Conservation (phyloP, 371 early-diverging fungal species). For the Apophysomyces elegans region DNA sequence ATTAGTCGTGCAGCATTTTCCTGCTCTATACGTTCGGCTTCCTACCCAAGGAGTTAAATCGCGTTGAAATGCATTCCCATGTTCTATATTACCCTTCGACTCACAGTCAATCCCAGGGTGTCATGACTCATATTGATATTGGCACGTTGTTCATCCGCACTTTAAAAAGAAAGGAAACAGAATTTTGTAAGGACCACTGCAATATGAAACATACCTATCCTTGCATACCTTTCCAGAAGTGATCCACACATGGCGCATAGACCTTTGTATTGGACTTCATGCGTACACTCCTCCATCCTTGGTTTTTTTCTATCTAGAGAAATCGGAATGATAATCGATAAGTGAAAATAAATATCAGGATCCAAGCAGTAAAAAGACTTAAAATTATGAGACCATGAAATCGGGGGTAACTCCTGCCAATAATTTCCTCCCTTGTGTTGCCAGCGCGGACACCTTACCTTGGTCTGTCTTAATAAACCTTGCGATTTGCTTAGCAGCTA, state of each 20-base stretch:
- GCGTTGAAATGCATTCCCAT: not conserved
- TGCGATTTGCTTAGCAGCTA: not conserved
- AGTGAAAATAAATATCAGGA: too few relatives aligned
- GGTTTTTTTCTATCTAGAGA: not conserved
- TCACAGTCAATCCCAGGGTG: conserved; percentile 72
- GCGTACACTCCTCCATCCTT: conserved; percentile 62
- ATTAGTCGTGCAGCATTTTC: conserved; percentile 73
- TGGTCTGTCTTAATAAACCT: conserved; percentile 2
- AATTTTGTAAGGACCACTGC: not conserved
- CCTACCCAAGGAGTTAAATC: conserved; percentile 48
- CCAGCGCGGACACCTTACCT: not conserved
- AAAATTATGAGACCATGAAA: not conserved
- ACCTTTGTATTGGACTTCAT: conserved; percentile 81
- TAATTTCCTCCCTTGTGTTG: not conserved
- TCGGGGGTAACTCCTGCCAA: not conserved
- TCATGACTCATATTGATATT: conserved; percentile 84
- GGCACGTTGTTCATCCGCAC: conserved; percentile 26
- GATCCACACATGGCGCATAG: conserved; percentile 84
- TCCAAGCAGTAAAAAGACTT: not conserved
- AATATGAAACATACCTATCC: not conserved
- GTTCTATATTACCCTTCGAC: conserved; percentile 45
- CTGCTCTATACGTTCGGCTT: conserved; percentile 79
- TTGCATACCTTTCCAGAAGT: conserved; percentile 55
- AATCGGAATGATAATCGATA: not conserved
- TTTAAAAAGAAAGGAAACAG: not conserved